A percentile compares a stretch with the other conserved stretches of the same genome.
Conservation (phyloP, 2,329 filamentous ascomycete species). For the Cladosporium cucumerinum region DNA sequence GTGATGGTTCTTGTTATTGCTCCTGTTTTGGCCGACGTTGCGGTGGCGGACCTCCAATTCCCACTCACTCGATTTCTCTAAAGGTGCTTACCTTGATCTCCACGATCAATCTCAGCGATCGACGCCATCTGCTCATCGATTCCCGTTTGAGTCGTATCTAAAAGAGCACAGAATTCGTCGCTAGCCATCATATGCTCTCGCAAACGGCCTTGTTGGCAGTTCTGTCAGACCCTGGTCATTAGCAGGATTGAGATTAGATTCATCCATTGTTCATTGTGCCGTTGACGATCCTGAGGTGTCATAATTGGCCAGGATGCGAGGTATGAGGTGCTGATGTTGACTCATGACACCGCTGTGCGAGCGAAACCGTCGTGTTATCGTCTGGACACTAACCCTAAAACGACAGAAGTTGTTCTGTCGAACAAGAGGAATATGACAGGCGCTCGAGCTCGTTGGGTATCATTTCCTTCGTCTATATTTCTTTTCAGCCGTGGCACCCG, state of each 20-base stretch:
- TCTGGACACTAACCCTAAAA: neutral
- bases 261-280: neutral
- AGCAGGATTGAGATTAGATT: neutral
- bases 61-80: constrained; percentile 21
- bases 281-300: neutral
- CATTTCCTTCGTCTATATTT: constrained; percentile 1
- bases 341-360: neutral
- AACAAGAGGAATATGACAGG: neutral
- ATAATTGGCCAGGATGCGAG: neutral
- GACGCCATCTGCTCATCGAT: neutral
- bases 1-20: neutral
- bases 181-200: constrained; percentile 19
- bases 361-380: neutral
- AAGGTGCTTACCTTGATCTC: neutral
- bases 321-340: neutral
- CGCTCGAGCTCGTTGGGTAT: neutral
- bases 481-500: neutral
- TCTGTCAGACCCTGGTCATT: neutral
- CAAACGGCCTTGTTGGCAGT: neutral
- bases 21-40: constrained; percentile 18
- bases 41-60: constrained; percentile 24
- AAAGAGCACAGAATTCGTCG: constrained; percentile 10
- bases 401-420: neutral
- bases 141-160: neutral
- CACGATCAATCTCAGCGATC: neutral